Evolutionary conservation across 441 rosid species (phyloP).

Genomic region (Erysimum cheiri): DNA sequence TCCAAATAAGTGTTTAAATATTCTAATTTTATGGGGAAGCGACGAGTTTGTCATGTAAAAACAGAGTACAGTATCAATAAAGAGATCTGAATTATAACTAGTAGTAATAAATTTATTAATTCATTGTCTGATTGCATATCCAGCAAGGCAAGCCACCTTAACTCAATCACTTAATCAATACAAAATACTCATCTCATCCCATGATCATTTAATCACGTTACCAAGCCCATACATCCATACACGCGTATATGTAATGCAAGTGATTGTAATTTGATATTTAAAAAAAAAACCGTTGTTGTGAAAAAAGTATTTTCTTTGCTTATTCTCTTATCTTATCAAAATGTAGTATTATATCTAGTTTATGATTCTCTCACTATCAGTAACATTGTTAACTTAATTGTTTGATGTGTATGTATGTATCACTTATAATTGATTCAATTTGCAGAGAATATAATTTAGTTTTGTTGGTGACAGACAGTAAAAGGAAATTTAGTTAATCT

Average conservation of each 20-base stretch:
- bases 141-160: constrained; percentile 31
- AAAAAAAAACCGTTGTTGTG: no score
- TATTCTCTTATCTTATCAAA: background rate
- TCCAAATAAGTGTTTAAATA: constrained; percentile 21
- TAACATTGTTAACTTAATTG: background rate
- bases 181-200: background rate
- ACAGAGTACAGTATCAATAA: constrained; percentile 30
- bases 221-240: background rate
- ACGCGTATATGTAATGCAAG: background rate
- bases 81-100: constrained; percentile 21
- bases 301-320: background rate
- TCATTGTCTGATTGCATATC: constrained; percentile 22
- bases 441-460: no score
- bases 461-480: background rate
- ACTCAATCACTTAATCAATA: constrained; percentile 30
- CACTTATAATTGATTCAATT: no score
- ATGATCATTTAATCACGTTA: constrained; percentile 11
- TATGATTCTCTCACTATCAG: background rate
- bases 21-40: constrained; percentile 18
- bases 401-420: no score
- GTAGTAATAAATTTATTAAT: background rate
- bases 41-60: constrained; percentile 37
- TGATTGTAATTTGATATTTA: background rate
- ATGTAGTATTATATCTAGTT: background rate
- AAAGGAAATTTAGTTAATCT: background rate